A percentile compares a stretch with the other conserved stretches of the same genome.
Evolutionary conservation across 345 rosid genomes (phyloP).

Genomic region (Gynandropsis gynandra): DNA sequence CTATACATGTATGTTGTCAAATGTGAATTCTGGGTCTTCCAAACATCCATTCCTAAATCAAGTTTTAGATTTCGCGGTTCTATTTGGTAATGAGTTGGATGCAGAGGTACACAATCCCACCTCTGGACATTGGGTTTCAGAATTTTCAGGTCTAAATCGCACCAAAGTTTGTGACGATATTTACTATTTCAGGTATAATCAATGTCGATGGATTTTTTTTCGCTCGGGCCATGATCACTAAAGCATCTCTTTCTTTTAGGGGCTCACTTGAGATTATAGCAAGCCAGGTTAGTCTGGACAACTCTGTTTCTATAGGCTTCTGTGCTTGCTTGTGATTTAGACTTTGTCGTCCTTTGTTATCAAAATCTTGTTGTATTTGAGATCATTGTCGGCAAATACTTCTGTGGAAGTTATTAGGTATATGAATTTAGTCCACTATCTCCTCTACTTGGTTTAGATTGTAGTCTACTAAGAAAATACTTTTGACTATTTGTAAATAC

Average conservation of each 20-base stretch:
- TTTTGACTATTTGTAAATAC: too few relatives aligned
- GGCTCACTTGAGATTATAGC: constrained; percentile 60
- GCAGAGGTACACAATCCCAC: constrained; percentile 71
- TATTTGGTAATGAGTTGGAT: constrained; percentile 99
- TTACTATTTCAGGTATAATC: constrained; percentile 75
- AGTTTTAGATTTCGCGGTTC: constrained; percentile 83
- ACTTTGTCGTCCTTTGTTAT: too few relatives aligned
- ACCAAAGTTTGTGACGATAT: neutral
- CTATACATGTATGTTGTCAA: constrained; percentile 70
- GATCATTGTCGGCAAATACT: too few relatives aligned
- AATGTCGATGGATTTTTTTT: constrained; percentile 99
- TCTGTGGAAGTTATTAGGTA: too few relatives aligned
- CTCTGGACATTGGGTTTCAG: neutral
- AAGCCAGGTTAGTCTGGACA: constrained; percentile 54
- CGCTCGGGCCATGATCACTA: constrained; percentile 94
- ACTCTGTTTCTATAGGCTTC: neutral
- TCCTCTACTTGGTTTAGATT: too few relatives aligned
- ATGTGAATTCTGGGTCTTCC: constrained; percentile 57
- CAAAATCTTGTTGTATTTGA: too few relatives aligned
- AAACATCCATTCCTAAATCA: constrained; percentile 83
- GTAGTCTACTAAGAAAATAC: too few relatives aligned
- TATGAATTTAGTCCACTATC: too few relatives aligned
- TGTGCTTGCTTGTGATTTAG: constrained; percentile 12
- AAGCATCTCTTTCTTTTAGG: constrained; percentile 91
- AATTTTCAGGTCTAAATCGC: neutral